These are phyloP conservation scores for Diaporthe sp. DNA, from an alignment of 2,329 filamentous ascomycete species.

Conservation along the genomic window DNA sequence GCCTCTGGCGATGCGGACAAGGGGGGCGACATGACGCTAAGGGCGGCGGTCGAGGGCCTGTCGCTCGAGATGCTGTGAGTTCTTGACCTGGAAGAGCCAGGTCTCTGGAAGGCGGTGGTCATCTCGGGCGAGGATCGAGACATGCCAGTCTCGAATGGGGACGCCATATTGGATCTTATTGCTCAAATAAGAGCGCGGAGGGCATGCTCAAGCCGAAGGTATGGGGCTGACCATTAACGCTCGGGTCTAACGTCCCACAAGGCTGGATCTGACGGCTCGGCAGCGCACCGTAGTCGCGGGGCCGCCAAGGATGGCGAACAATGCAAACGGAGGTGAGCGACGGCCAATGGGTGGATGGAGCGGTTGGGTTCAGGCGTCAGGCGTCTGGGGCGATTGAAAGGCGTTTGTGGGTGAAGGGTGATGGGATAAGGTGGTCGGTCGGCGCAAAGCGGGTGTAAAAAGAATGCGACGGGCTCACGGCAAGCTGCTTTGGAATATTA, in stretches of 20 bases:
- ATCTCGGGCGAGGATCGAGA: slow-evolving; percentile 35
- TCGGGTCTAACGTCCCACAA: slow-evolving; percentile 9
- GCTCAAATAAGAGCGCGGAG: slow-evolving; percentile 15
- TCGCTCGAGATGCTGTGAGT: slow-evolving; percentile 79
- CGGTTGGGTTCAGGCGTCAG: slow-evolving; percentile 13
- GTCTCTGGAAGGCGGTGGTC: slow-evolving; percentile 39
- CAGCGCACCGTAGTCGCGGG: slow-evolving; percentile 32
- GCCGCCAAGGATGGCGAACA: slow-evolving; percentile 18
- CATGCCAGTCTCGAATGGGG: slow-evolving; percentile 33
- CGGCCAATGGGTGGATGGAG: slow-evolving; percentile 15
- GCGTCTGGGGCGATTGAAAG: slow-evolving; percentile 17
- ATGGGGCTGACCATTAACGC: slow-evolving; percentile 31
- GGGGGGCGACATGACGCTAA: slow-evolving; percentile 75
- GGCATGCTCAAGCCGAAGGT: slow-evolving; percentile 27
- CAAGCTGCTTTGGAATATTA: slow-evolving; percentile 37
- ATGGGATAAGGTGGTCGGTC: slow-evolving; percentile 24
- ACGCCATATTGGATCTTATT: slow-evolving; percentile 37
- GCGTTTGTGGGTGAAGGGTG: neutral
- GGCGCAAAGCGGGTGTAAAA: slow-evolving; percentile 20
- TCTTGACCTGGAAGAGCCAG: slow-evolving; percentile 53
- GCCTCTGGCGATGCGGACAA: slow-evolving; percentile 79
- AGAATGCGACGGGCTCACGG: slow-evolving; percentile 33
- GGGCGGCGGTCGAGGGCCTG: slow-evolving; percentile 71
- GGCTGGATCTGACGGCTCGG: slow-evolving; percentile 27
- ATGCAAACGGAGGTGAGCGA: slow-evolving; percentile 10